Evolutionary conservation across 2,329 filamentous ascomycete genomes (phyloP).

Genomic region (Trichoderma guizhouense): DNA sequence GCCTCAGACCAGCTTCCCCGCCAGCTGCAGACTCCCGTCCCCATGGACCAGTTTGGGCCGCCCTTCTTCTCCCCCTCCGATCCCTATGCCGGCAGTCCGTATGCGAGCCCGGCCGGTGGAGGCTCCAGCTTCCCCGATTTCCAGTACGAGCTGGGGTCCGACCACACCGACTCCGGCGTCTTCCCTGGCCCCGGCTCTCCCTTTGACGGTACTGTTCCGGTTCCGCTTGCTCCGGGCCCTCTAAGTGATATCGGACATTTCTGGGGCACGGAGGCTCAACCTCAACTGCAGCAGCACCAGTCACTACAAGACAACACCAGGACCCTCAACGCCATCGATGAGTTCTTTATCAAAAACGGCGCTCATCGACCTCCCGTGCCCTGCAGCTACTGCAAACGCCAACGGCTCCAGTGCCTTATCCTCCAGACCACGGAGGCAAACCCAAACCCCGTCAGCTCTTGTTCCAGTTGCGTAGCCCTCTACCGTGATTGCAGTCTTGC

Average conservation of each 20-base stretch:
- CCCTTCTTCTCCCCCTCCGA: slow-evolving; percentile 6
- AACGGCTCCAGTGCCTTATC: slow-evolving; percentile 47
- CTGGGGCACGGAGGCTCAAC: not conserved
- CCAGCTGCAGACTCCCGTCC: not conserved
- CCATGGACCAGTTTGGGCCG: slow-evolving; percentile 6
- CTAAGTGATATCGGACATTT: not conserved
- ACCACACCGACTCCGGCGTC: not conserved
- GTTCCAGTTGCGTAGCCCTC: slow-evolving; percentile 49
- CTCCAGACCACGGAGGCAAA: slow-evolving; percentile 45
- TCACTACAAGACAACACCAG: not conserved
- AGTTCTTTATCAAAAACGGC: slow-evolving; percentile 40
- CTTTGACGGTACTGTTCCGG: slow-evolving; percentile 5
- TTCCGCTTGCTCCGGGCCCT: not conserved
- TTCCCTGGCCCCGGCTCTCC: slow-evolving; percentile 3
- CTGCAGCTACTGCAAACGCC: slow-evolving; percentile 43
- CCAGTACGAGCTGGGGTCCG: slow-evolving; percentile 5
- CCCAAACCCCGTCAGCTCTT: slow-evolving; percentile 46
- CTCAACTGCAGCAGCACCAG: not conserved
- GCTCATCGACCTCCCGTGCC: slow-evolving; percentile 41
- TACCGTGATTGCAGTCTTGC: slow-evolving; percentile 50
- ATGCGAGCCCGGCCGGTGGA: slow-evolving; percentile 1
- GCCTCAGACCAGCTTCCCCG: not conserved
- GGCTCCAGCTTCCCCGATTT: slow-evolving; percentile 6
- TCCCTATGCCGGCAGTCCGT: not conserved
- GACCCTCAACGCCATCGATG: slow-evolving; percentile 27